Conservation (phyloP, 306 rosid genomes). For the Acacia melanoxylon region DNA sequence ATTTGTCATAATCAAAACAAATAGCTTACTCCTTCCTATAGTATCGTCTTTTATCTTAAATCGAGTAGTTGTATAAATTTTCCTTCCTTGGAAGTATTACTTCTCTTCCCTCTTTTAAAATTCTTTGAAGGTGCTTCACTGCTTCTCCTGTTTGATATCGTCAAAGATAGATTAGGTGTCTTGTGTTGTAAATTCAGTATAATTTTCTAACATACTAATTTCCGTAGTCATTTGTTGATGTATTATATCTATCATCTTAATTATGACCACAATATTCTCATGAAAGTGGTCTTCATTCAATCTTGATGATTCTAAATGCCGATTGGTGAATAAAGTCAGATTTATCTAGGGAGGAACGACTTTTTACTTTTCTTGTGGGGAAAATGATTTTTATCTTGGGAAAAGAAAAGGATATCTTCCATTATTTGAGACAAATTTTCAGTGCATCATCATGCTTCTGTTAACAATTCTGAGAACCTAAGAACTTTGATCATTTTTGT, state of each 20-base stretch:
- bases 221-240: neutral
- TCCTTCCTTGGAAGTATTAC: slow-evolving; percentile 19
- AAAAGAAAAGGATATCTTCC: neutral
- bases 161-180: neutral
- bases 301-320: neutral
- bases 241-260: neutral
- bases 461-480: neutral
- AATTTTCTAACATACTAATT: neutral
- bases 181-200: neutral
- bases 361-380: neutral
- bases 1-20: slow-evolving; percentile 10
- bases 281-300: slow-evolving; percentile 1
- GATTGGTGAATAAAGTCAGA: neutral
- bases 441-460: neutral
- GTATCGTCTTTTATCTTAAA: slow-evolving; percentile 22
- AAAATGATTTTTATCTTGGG: slow-evolving; percentile 10
- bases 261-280: neutral
- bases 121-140: slow-evolving; percentile 7
- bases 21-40: slow-evolving; percentile 6
- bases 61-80: slow-evolving; percentile 13
- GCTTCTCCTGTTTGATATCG: slow-evolving; percentile 9
- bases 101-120: slow-evolving; percentile 3
- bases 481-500: neutral
- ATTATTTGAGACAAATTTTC: neutral
- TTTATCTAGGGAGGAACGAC: neutral